Evolutionary conservation across 2,329 filamentous ascomycete species (phyloP).

Genomic region (Colletotrichum chrysophilum): DNA sequence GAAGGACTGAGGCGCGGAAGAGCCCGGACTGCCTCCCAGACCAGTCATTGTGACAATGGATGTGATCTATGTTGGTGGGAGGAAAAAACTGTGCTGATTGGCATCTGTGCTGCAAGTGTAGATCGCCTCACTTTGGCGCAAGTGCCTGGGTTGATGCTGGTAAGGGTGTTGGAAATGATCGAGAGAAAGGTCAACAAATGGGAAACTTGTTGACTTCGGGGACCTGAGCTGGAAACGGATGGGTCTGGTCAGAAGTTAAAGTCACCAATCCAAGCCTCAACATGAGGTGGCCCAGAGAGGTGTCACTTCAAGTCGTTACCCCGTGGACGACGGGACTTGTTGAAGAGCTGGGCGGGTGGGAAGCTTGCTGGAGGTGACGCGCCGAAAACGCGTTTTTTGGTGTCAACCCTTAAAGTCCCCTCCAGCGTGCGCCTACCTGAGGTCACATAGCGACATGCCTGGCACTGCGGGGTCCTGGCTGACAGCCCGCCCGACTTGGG

Average conservation of each 20-base stretch:
- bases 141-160: not conserved
- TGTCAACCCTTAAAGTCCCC: not conserved
- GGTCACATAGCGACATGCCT: not conserved
- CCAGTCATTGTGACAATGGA: not conserved
- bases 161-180: not conserved
- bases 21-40: not conserved
- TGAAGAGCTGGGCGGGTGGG: not conserved
- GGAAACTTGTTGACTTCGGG: not conserved
- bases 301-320: not conserved
- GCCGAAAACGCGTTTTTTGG: slow-evolving; percentile 7
- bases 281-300: not conserved
- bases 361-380: not conserved
- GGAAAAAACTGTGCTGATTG: not conserved
- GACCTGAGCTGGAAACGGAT: not conserved
- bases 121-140: not conserved
- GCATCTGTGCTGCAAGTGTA: not conserved
- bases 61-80: not conserved
- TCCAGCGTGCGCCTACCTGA: not conserved
- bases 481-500: not conserved
- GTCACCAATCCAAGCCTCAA: not conserved
- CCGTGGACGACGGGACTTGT: not conserved
- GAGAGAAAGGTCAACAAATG: not conserved
- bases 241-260: not conserved
- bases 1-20: not conserved
- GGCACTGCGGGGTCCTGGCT: slow-evolving; percentile 10